A percentile compares a stretch with the other conserved stretches of the same genome.
Conservation (phyloP, 352 stramenopile species). For the Phytopythium helicoides region DNA sequence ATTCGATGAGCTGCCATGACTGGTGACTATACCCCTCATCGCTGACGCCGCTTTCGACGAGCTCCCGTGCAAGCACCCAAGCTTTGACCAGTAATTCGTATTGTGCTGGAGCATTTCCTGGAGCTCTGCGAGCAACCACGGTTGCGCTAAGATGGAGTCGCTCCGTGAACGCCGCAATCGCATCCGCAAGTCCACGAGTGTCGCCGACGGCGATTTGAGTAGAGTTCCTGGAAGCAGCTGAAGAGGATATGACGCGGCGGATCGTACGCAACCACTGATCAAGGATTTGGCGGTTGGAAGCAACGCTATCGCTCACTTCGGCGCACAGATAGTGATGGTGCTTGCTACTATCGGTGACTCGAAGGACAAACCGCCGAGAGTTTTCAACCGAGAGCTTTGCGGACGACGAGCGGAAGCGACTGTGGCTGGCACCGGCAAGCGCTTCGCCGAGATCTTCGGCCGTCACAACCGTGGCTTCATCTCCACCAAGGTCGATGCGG, state of each 20-base stretch:
- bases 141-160: constrained; percentile 46
- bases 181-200: constrained; percentile 32
- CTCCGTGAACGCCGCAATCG: constrained; percentile 45
- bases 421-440: constrained; percentile 7
- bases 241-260: constrained; percentile 5
- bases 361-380: constrained; percentile 66
- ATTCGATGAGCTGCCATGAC: constrained; percentile 66
- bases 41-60: constrained; percentile 17
- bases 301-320: constrained; percentile 26
- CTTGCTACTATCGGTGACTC: constrained; percentile 33
- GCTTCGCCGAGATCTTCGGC: constrained; percentile 57
- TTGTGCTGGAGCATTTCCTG: constrained; percentile 21
- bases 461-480: constrained; percentile 34
- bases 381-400: constrained; percentile 42
- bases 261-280: constrained; percentile 54
- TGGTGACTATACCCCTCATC: constrained; percentile 4
- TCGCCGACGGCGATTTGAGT: constrained; percentile 13
- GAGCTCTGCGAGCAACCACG: constrained; percentile 23
- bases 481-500: constrained; percentile 36
- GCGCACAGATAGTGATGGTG: constrained; percentile 61
- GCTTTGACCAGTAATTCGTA: constrained; percentile 57
- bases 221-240: neutral
- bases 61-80: constrained; percentile 64
- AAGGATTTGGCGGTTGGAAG: constrained; percentile 40
- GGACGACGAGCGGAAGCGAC: constrained; percentile 2